Percentiles rank a stretch among this genome's conserved stretches.
Evolutionary conservation across 805 yeast genomes (phyloP).

Genomic region (Candida verbasci): DNA sequence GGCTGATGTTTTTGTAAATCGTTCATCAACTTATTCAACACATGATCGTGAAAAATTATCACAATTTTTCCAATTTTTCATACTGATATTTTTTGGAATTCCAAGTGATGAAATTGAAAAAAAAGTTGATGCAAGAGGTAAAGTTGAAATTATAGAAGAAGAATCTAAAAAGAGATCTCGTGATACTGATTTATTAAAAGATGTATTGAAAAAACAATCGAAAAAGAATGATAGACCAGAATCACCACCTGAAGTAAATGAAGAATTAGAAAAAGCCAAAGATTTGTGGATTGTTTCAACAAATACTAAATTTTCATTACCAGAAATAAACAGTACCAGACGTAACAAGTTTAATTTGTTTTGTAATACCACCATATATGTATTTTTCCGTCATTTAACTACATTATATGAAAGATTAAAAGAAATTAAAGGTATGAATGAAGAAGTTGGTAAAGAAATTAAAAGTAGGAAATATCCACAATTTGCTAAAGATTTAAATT

Average conservation of each 20-base stretch:
- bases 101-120: conserved; percentile 46
- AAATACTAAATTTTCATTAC: conserved; percentile 26
- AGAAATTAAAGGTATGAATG: conserved; percentile 72
- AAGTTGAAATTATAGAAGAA: conserved; percentile 9
- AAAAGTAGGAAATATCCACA: conserved; percentile 56
- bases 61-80: conserved; percentile 64
- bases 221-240: conserved; percentile 33
- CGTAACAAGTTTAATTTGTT: conserved; percentile 71
- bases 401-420: conserved; percentile 74
- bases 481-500: conserved; percentile 83
- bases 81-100: conserved; percentile 67
- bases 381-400: conserved; percentile 81
- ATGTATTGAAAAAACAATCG: conserved; percentile 55
- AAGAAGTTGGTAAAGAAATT: conserved; percentile 69
- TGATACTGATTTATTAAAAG: conserved; percentile 53
- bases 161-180: conserved; percentile 47
- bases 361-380: conserved; percentile 83
- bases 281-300: conserved; percentile 42
- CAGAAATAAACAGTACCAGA: conserved; percentile 17
- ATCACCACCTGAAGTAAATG: conserved; percentile 22
- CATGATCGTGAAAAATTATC: conserved; percentile 76
- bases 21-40: conserved; percentile 70
- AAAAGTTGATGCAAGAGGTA: conserved; percentile 18
- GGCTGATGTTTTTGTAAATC: conserved; percentile 60
- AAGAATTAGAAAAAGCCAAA: conserved; percentile 32